phyloP scores from a whole-genome alignment of 2,329 filamentous ascomycete species.

The Trichoderma koningiopsis region DNA sequence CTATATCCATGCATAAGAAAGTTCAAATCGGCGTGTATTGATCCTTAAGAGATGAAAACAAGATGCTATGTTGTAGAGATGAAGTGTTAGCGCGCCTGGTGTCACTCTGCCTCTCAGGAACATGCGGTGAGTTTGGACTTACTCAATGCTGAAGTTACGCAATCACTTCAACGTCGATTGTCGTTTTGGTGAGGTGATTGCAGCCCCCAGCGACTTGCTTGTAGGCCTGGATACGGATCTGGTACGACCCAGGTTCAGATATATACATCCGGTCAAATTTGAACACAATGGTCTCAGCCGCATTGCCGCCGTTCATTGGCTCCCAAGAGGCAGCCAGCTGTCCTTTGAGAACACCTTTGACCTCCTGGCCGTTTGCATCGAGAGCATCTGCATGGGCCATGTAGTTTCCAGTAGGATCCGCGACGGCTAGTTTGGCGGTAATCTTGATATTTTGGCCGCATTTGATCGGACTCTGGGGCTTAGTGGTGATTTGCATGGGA shows the following conservation, averaged over 20 bases:
- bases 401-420: neutral
- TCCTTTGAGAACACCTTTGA: neutral
- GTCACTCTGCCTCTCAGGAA: neutral
- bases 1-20: neutral
- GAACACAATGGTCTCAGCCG: neutral
- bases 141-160: neutral
- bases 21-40: neutral
- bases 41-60: neutral
- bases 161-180: neutral
- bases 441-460: neutral
- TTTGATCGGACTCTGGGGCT: neutral
- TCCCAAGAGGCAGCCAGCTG: neutral
- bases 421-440: neutral
- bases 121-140: neutral
- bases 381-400: neutral
- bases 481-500: neutral
- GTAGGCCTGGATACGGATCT: neutral
- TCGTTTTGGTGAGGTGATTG: neutral
- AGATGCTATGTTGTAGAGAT: neutral
- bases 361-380: neutral
- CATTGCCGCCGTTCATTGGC: neutral
- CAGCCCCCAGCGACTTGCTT: neutral
- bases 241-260: neutral
- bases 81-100: neutral
- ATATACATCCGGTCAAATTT: neutral